phyloP scores from a whole-genome alignment of 2,329 filamentous ascomycete genomes.

The Verticillium zaregamsianum region DNA sequence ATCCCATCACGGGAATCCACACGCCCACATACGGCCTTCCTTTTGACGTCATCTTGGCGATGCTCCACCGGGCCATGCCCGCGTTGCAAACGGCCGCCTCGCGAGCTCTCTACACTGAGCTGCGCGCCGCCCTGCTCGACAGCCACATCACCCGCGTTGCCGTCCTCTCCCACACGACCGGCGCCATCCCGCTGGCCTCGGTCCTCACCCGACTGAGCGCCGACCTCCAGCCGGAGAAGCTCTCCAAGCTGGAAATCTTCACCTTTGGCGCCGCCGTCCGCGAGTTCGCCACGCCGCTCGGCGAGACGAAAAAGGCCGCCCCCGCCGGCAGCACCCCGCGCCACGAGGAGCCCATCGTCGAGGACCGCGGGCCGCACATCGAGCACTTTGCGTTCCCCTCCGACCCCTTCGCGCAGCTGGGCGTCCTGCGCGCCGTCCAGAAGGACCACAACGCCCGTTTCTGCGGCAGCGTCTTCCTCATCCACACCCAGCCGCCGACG shows the following conservation, averaged over 20 bases:
- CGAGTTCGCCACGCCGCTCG: conserved; percentile 31
- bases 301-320: conserved; percentile 11
- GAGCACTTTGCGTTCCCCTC: conserved; percentile 30
- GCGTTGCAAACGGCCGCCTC: conserved; percentile 21
- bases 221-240: conserved; percentile 29
- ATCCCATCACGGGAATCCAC: conserved; percentile 45
- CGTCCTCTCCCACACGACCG: conserved; percentile 34
- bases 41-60: conserved; percentile 42
- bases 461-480: conserved; percentile 33
- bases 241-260: conserved; percentile 37
- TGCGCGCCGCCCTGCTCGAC: conserved; percentile 30
- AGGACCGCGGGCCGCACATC: conserved; percentile 22
- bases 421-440: conserved; percentile 29
- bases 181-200: conserved; percentile 29
- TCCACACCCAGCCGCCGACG: conserved; percentile 17
- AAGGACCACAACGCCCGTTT: conserved; percentile 30
- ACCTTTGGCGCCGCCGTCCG: conserved; percentile 35
- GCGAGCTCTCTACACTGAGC: conserved; percentile 27
- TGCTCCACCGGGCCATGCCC: conserved; percentile 25
- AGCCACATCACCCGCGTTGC: conserved; percentile 27
- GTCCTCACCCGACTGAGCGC: conserved; percentile 30
- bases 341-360: conserved; percentile 11
- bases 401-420: conserved; percentile 34
- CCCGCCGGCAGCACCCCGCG: conserved; percentile 6
- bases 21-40: conserved; percentile 45